Base-by-base conservation (phyloP, 169 alveolate genomes). In the Plasmodium knowlesi region DNA sequence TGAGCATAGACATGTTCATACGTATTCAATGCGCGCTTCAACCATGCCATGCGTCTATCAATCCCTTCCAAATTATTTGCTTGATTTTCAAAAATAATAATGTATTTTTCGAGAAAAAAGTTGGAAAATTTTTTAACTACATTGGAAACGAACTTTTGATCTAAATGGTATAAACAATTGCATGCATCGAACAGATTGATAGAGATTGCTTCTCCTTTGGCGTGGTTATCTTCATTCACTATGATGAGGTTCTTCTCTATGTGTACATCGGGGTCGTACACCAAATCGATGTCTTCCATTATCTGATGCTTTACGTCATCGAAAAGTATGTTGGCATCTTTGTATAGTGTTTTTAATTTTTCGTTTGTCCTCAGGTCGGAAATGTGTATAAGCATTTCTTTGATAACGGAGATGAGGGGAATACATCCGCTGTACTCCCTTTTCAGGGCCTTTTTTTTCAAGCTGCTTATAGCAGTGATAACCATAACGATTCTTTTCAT, bases 181-280 rank as follows among this genome's bases (percentile, higher is more conserved):
- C 95, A 91, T 4, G 95, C 95, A 91, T 91, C 92, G 61, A 82
- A 82, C 34, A 91, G 71, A 34, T 91, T 91, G 6, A 91, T 82
- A n/a, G 19, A 22, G 16, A 91, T 67, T 6, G 34, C 12, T 25
- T 57, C 57, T n/a, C 41, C 37, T 32, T 85, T 12, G 22, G n/a
- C 14, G 22, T 25, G 22, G 61, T n/a, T 74, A 5, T 4, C 14
- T 8, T 79, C 94, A 19, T 71, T 91, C 10, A 91, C 25, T 8
- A 57, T 37, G 32, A 82, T 28, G 14, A 71, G 39, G 57, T 91
- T 82, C 57, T 82, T 82, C 61, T 91, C 95, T n/a, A 91, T 82
- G 54, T 81, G 92, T 14, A 91, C 53, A 82, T 91, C 92, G 8
- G 84, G 41, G 46, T 91, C 95, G 71, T 82, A 91, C 54, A 91